phyloP scores from a whole-genome alignment of 306 rosid genomes.

The Castanospermum australe region DNA sequence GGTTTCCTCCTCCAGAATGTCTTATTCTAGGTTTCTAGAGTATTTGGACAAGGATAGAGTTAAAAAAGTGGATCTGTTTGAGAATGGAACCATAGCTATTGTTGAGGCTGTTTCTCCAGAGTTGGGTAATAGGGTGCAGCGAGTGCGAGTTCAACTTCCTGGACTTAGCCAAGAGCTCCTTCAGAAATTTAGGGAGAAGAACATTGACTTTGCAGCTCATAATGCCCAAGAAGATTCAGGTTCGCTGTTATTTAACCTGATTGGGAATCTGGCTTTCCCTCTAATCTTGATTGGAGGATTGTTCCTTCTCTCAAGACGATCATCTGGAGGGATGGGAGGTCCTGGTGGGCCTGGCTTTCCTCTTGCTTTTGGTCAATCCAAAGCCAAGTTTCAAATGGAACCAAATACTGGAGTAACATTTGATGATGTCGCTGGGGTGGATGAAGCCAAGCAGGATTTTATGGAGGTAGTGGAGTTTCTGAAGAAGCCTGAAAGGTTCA shows the following conservation, averaged over 20 bases:
- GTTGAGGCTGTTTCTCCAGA: slow-evolving; percentile 95
- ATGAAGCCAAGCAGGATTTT: slow-evolving; percentile 98
- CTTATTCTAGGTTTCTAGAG: slow-evolving; percentile 95
- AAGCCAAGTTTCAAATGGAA: slow-evolving; percentile 98
- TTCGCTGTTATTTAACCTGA: slow-evolving; percentile 71
- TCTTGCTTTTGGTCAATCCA: slow-evolving; percentile 85
- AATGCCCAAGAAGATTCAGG: slow-evolving; percentile 98
- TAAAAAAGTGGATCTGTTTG: slow-evolving; percentile 85
- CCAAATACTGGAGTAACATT: slow-evolving; percentile 98
- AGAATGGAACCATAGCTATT: slow-evolving; percentile 87
- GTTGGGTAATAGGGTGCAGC: slow-evolving; percentile 82
- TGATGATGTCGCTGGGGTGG: slow-evolving; percentile 98
- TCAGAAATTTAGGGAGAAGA: slow-evolving; percentile 94
- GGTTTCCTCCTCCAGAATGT: slow-evolving; percentile 89
- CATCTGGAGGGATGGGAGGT: slow-evolving; percentile 97
- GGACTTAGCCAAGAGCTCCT: slow-evolving; percentile 97
- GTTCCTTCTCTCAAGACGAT: slow-evolving; percentile 89
- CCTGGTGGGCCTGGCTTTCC: slow-evolving; percentile 97
- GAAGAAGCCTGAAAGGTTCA: slow-evolving; percentile 97
- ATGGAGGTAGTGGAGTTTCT: slow-evolving; percentile 97
- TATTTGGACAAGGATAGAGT: slow-evolving; percentile 92
- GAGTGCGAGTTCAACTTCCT: slow-evolving; percentile 95
- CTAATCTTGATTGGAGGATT: slow-evolving; percentile 85
- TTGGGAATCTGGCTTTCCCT: slow-evolving; percentile 95
- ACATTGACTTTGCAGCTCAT: slow-evolving; percentile 96